phyloP scores from a whole-genome alignment of 139 green algal genomes.

The Protoeuglena noctilucae region DNA sequence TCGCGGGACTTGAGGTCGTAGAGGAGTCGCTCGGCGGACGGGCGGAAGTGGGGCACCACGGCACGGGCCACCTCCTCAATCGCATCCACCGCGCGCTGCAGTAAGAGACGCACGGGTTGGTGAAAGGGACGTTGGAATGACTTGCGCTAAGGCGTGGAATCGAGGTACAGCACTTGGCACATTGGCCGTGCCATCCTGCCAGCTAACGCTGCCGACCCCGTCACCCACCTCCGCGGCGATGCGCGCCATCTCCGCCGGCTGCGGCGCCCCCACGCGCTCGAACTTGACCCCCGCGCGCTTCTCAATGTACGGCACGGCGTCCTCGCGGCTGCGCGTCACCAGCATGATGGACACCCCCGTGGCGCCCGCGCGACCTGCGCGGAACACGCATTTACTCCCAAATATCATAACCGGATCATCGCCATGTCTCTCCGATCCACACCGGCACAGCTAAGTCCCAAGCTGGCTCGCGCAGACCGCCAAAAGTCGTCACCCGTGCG shows the following conservation, averaged over 20 bases:
- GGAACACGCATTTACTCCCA: too few relatives aligned
- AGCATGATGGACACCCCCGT: slow-evolving; percentile 75
- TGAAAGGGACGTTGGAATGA: too few relatives aligned
- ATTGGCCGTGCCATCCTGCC: not conserved
- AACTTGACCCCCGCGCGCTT: slow-evolving; percentile 58
- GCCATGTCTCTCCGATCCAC: too few relatives aligned
- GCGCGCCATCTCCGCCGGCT: slow-evolving; percentile 73
- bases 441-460: not conserved
- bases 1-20: slow-evolving; percentile 9
- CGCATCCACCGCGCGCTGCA: slow-evolving; percentile 46
- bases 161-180: too few relatives aligned
- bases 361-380: slow-evolving; percentile 69
- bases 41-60: slow-evolving; percentile 37
- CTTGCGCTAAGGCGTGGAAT: too few relatives aligned
- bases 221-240: slow-evolving; percentile 50
- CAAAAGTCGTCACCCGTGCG: not conserved
- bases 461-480: not conserved
- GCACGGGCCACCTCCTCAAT: slow-evolving; percentile 41
- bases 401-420: too few relatives aligned
- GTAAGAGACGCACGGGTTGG: too few relatives aligned
- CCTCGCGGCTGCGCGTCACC: slow-evolving; percentile 52
- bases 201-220: not conserved
- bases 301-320: slow-evolving; percentile 64
- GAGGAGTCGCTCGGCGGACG: slow-evolving; percentile 38
- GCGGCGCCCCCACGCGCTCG: slow-evolving; percentile 68